Base-by-base conservation (phyloP, 1,284 basidiomycete species). In the Earliella scabrosa region DNA sequence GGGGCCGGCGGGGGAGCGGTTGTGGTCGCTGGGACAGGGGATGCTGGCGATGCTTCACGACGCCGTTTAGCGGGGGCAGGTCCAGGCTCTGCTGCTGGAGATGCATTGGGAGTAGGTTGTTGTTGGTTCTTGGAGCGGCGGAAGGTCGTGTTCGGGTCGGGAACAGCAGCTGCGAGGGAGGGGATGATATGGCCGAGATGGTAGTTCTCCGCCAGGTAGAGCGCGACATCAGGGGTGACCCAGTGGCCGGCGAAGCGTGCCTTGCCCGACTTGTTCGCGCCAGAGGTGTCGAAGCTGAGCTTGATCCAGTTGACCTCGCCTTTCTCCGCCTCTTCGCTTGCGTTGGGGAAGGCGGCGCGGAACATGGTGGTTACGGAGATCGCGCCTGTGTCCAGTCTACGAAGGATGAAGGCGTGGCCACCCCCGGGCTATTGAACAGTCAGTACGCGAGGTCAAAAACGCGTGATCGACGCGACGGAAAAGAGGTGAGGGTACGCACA, bases 281-380 rank as follows among this genome's bases (percentile, higher is more conserved):
- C 87, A 7, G 82, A 69, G 50, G 89, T 83, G 71, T 97, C 92
- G 74, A 85, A 93, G 64, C 79, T 83, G 24, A 87, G 82, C 68
- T 91, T 92, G 58, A 95, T 88, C 91, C 92, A 98, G 47, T 85
- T 82, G 64, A 92, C 85, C 75, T 99, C 97, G 29, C 76, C 77
- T 68, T 86, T 87, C 75, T 98, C 97, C 20, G 90, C 87, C 43
- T 83, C 81, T 2, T 94, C 92, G 29, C 81, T 77, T 0, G 95
- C 92, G 51, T 80, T 85, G 9, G 97, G 97, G 76, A 96, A 99
- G 0, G 96, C 95, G 24, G 96, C 94, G 64, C 95, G 93, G 80
- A 95, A 98, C 93, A 99, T 97, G 59, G 97, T 97, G 5, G 95
- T 97, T 18, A 97, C 87, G 57, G 92, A 95, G 73, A 99, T 85